A percentile compares a stretch with the other conserved stretches of the same genome.
These are phyloP conservation scores for Salix dunnii DNA, from an alignment of 345 rosid species.

Conservation along the genomic window DNA sequence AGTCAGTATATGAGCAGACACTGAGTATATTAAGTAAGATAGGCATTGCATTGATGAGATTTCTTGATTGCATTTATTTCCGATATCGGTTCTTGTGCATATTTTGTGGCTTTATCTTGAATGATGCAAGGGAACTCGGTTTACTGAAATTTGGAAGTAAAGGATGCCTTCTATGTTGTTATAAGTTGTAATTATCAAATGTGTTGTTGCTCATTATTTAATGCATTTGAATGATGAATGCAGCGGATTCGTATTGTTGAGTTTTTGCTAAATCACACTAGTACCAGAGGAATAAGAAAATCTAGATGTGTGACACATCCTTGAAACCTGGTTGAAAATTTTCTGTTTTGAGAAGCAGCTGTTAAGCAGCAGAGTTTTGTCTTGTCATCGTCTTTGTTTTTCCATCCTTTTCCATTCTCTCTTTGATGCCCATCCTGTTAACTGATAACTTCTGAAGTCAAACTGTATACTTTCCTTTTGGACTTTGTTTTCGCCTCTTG, in stretches of 20 bases:
- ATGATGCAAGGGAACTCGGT: neutral
- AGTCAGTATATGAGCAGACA: neutral
- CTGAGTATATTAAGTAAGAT: neutral
- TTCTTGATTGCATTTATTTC: neutral
- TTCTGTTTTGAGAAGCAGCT: neutral
- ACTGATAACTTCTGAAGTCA: neutral
- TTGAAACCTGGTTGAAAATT: neutral
- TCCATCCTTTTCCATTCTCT: neutral
- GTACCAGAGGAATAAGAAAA: neutral
- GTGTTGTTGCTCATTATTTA: neutral
- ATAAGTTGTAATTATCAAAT: neutral
- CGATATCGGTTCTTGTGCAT: neutral
- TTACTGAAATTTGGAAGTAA: neutral
- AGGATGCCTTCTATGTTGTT: neutral
- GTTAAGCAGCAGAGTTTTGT: neutral
- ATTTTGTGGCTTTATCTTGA: neutral
- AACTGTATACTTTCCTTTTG: neutral
- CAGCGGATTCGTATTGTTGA: neutral
- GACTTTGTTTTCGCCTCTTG: neutral
- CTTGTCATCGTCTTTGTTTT: neutral
- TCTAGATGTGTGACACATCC: neutral
- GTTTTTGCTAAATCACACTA: neutral
- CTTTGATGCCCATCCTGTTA: neutral
- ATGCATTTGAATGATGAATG: neutral
- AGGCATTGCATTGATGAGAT: neutral